Evolutionary conservation across 805 yeast genomes (phyloP).

Genomic region (Metschnikowia lachancei): DNA sequence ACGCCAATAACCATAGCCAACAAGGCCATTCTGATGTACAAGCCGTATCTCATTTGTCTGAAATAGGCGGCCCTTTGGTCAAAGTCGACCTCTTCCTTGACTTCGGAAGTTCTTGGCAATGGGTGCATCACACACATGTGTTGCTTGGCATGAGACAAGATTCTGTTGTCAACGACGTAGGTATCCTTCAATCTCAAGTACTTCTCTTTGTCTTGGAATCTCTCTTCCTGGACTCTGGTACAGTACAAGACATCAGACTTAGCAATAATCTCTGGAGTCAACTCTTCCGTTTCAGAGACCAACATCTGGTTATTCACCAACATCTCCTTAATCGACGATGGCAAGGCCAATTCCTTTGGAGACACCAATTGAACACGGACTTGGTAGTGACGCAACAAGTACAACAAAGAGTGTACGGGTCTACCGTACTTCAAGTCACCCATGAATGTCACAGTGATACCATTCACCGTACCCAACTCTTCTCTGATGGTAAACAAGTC

Average conservation of each 20-base stretch:
- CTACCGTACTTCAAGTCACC: constrained; percentile 98
- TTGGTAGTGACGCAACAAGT: constrained; percentile 85
- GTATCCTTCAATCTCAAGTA: constrained; percentile 88
- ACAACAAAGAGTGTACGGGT: constrained; percentile 95
- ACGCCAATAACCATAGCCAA: constrained; percentile 97
- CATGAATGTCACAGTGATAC: constrained; percentile 96
- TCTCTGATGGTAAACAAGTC: constrained; percentile 98
- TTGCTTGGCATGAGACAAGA: constrained; percentile 88
- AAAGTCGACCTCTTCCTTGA: constrained; percentile 96
- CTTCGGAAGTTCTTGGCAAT: constrained; percentile 94
- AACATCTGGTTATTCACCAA: constrained; percentile 67
- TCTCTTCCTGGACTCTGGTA: constrained; percentile 96
- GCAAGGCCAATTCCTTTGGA: constrained; percentile 84
- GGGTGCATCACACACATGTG: constrained; percentile 99
- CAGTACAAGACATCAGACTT: constrained; percentile 94
- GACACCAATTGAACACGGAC: constrained; percentile 89
- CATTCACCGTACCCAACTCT: constrained; percentile 97
- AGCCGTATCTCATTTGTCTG: constrained; percentile 99
- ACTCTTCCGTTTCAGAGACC: constrained; percentile 66
- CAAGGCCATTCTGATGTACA: constrained; percentile 97
- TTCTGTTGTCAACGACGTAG: constrained; percentile 88
- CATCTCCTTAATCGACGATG: constrained; percentile 67
- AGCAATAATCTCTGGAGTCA: constrained; percentile 82
- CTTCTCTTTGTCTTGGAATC: constrained; percentile 73
- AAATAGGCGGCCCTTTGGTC: constrained; percentile 99